phyloP scores from a whole-genome alignment of 768 basidiomycete genomes.

The Pulveroboletus sp. region DNA sequence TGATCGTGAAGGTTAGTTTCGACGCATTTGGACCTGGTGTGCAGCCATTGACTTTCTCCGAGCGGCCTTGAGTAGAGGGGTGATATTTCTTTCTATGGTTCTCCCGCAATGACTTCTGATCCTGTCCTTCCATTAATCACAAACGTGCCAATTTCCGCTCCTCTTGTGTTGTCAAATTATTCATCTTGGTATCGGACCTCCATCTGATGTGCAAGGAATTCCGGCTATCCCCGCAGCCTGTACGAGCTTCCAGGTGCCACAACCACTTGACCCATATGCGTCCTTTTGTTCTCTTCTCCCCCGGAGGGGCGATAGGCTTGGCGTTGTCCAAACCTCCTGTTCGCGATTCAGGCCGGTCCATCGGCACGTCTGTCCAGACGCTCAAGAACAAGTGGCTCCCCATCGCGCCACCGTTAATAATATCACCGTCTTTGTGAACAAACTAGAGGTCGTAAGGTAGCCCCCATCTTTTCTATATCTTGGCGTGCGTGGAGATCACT shows the following conservation, averaged over 20 bases:
- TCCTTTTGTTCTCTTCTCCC: background rate
- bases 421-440: constrained; percentile 1
- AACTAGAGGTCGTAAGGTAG: background rate
- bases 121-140: background rate
- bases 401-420: constrained; percentile 1
- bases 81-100: background rate
- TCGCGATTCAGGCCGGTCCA: background rate
- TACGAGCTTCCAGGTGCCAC: background rate
- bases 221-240: constrained; percentile 1
- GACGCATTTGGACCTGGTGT: background rate
- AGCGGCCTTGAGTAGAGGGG: background rate
- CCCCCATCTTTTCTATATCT: background rate
- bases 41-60: background rate
- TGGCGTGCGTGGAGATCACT: background rate
- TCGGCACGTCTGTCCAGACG: background rate
- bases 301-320: background rate
- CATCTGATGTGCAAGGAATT: background rate
- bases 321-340: background rate
- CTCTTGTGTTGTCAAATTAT: background rate
- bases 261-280: background rate
- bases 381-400: background rate
- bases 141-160: constrained; percentile 6
- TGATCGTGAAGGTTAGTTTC: background rate
- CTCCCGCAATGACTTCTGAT: background rate
- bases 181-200: background rate